phyloP scores from a whole-genome alignment of 2,329 filamentous ascomycete species.

The Trichothecium roseum region DNA sequence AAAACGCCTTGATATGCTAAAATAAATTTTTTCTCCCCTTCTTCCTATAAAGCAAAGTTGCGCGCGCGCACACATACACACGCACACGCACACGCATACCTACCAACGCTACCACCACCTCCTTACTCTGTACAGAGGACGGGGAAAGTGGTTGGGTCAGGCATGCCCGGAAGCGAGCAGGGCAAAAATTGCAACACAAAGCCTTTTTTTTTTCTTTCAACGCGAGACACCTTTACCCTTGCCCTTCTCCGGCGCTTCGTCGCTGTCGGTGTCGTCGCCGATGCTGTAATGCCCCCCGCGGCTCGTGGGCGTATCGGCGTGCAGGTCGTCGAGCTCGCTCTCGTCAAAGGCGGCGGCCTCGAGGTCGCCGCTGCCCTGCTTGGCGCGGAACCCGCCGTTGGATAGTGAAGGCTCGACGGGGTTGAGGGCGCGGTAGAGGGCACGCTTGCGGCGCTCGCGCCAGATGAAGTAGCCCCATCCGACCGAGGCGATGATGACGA shows the following conservation, averaged over 20 bases:
- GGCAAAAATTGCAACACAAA: too few species aligned
- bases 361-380: constrained; percentile 38
- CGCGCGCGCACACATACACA: too few species aligned
- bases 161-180: too few species aligned
- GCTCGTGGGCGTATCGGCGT: constrained; percentile 34
- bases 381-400: constrained; percentile 32
- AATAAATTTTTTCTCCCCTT: too few species aligned
- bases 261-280: constrained; percentile 45
- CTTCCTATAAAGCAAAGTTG: too few species aligned
- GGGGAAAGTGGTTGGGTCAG: too few species aligned
- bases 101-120: too few species aligned
- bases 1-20: too few species aligned
- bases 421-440: constrained; percentile 41
- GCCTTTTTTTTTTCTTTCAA: background rate
- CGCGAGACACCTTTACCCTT: constrained; percentile 1
- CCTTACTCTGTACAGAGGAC: too few species aligned
- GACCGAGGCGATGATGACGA: constrained; percentile 64
- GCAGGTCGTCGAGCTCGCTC: constrained; percentile 52
- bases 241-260: constrained; percentile 1
- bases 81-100: too few species aligned
- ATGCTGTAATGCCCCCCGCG: constrained; percentile 42
- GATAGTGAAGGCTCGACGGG: background rate
- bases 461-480: constrained; percentile 68
- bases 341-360: constrained; percentile 58
- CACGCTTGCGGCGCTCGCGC: constrained; percentile 46